These are phyloP conservation scores for Pyricularia sp. DNA, from an alignment of 2,329 filamentous ascomycete genomes.

Conservation along the genomic window DNA sequence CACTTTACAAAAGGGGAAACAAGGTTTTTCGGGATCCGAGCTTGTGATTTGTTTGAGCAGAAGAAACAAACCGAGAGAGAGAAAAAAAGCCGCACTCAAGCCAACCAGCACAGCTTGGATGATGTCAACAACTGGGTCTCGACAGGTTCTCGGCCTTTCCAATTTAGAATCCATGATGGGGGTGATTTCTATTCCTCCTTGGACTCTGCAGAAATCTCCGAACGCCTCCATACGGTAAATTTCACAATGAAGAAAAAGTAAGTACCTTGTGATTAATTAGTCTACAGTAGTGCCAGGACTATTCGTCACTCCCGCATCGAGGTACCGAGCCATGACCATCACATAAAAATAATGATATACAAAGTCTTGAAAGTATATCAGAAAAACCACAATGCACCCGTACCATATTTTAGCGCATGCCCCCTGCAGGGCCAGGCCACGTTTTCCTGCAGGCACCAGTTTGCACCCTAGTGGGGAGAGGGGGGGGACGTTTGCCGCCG, in stretches of 20 bases:
- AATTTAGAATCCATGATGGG: neutral
- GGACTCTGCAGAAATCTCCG: neutral
- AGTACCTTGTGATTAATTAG: no score
- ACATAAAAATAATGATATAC: neutral
- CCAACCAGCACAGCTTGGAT: neutral
- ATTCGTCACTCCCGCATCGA: no score
- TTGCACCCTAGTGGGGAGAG: neutral
- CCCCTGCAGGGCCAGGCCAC: neutral
- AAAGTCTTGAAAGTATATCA: no score
- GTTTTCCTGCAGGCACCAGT: neutral
- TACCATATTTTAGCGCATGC: neutral
- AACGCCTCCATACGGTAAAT: neutral
- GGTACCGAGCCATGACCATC: neutral
- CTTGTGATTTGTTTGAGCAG: neutral
- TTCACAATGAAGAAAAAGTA: neutral
- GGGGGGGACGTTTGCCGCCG: neutral
- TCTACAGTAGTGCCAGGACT: no score
- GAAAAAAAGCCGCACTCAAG: neutral
- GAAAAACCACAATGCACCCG: neutral
- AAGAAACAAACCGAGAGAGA: neutral
- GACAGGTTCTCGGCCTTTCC: neutral
- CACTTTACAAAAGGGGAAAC: neutral
- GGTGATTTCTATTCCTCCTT: no score
- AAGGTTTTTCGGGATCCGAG: neutral
- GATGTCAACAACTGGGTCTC: neutral